Percentiles rank a stretch among this genome's conserved stretches.
phyloP scores from a whole-genome alignment of 768 basidiomycete species.

The Serendipita sp. region DNA sequence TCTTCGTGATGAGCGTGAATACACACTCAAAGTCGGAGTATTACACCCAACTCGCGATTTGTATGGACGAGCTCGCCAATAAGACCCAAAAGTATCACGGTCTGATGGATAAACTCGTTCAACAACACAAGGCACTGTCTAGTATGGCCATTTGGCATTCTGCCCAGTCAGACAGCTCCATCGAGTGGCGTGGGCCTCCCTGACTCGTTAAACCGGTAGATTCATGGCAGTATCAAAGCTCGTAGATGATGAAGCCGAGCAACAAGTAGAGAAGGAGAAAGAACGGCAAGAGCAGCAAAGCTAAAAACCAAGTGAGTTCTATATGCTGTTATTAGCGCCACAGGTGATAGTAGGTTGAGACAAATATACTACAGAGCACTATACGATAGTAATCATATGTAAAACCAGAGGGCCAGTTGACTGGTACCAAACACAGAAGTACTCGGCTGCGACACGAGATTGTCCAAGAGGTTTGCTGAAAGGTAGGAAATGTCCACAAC shows the following conservation, averaged over 20 bases:
- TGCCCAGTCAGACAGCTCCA: not conserved
- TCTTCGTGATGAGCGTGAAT: constrained; percentile 1
- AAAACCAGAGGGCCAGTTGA: not conserved
- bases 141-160: constrained; percentile 2
- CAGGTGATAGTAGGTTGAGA: not conserved
- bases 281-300: too few relatives aligned
- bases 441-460: not conserved
- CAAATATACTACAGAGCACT: not conserved
- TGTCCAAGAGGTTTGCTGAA: too few relatives aligned
- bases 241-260: constrained; percentile 1
- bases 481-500: constrained; percentile 14
- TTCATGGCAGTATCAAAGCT: constrained; percentile 6
- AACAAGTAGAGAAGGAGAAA: not conserved
- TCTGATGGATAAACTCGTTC: not conserved
- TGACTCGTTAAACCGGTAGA: not conserved
- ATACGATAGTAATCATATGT: not conserved
- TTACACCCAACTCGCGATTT: constrained; percentile 1
- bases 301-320: too few relatives aligned
- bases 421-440: not conserved
- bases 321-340: not conserved
- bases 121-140: constrained; percentile 1
- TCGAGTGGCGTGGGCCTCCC: not conserved
- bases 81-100: not conserved
- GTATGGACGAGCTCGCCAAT: not conserved
- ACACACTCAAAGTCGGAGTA: not conserved